A percentile compares a stretch with the other conserved stretches of the same genome.
Conservation (phyloP, 108 stramenopile genomes). For the Epithemia pelagica region DNA sequence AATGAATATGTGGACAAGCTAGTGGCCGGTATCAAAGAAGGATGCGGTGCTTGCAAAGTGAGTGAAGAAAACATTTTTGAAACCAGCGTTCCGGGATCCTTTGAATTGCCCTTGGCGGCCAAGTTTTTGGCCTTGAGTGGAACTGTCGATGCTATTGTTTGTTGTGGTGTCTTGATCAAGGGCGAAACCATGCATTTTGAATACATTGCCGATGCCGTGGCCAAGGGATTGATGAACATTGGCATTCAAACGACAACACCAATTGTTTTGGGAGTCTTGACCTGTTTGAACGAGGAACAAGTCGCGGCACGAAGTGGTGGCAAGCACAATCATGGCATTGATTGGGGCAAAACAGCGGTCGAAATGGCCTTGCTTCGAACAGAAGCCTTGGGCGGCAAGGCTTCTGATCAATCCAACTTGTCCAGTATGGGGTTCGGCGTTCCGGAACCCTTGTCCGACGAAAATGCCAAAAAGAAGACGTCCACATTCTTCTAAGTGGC, state of each 20-base stretch:
- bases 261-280: constrained; percentile 88
- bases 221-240: constrained; percentile 94
- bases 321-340: constrained; percentile 88
- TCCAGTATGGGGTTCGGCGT: constrained; percentile 43
- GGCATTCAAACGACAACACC: constrained; percentile 76
- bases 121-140: constrained; percentile 86
- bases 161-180: constrained; percentile 95
- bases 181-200: constrained; percentile 99
- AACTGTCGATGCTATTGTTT: constrained; percentile 95
- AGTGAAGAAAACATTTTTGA: constrained; percentile 82
- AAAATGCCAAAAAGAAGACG: constrained; percentile 11
- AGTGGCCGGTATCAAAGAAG: constrained; percentile 61
- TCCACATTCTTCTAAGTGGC: constrained; percentile 29
- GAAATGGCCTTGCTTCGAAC: constrained; percentile 89
- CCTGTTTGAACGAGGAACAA: constrained; percentile 82
- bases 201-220: constrained; percentile 92
- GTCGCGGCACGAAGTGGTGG: constrained; percentile 70
- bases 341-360: constrained; percentile 95
- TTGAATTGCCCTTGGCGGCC: constrained; percentile 93
- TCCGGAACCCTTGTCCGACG: constrained; percentile 14
- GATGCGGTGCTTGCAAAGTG: constrained; percentile 79
- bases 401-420: constrained; percentile 25
- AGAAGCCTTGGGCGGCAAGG: constrained; percentile 61
- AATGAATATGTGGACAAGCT: constrained; percentile 78
- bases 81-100: constrained; percentile 94